Base-by-base conservation (phyloP, 148 eudicot genomes). In the Persicaria maculosa region DNA sequence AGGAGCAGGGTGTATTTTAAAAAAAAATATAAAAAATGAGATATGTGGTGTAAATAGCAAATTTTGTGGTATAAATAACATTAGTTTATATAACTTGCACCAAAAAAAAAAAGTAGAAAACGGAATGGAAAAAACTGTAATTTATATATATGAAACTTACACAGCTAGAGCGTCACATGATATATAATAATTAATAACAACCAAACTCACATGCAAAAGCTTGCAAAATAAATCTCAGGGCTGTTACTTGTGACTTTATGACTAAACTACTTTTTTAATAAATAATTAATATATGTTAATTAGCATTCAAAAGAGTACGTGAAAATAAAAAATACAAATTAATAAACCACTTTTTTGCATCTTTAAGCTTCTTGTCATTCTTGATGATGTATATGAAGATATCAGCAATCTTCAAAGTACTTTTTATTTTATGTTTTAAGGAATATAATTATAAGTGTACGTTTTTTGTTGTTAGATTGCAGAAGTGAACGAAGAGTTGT, bases 161-260 rank as follows among this genome's bases (percentile, higher is more conserved):
- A 15, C 7, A 6, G 64, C 10, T 15, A 5, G 8, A 61, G 19
- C 4, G 22, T 61, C 67, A 22, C 67, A 61, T 61, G 67, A 22
- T 11, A 10, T 11, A 10, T 61, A 8, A 61, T 22, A 61, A 61
- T 61, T 25, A 58, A 19, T n/a, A 55, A 25, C 20, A 25, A 17
- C 22, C 67, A 40, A 61, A 61, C 67, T 61, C 67, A 61, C 67
- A 25, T 61, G 67, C 15, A 61, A 61, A 61, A 61, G 67, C 43
- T 61, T 61, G 15, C 6, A 61, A 8, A 25, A 61, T 22, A 61
- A 61, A 61, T 25, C 67, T 25, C 4, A 57, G 36, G 22, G 3
- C 3, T 57, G 22, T 55, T 9, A 48, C 17, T 55, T 55, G 17
- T 53, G 6, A 53, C 57, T 53, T 6, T 53, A 22, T n/a, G 25